These are phyloP conservation scores for Aureobasidium melanogenum DNA, from an alignment of 2,329 filamentous ascomycete species.

Conservation along the genomic window DNA sequence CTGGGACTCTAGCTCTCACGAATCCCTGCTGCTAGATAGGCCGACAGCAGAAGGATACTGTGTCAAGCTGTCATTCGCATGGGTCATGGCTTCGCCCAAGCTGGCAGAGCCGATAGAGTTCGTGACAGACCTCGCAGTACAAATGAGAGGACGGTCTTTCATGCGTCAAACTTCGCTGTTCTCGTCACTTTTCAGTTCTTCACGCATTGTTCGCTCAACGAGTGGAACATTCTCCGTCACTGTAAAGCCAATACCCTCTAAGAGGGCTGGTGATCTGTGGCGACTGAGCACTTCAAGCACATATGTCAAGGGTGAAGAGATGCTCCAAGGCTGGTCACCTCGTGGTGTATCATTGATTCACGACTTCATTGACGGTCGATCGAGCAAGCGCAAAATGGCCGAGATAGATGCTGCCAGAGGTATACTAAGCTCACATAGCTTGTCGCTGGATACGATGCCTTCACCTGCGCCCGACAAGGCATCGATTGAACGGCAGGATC, in stretches of 20 bases:
- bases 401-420: conserved; percentile 72
- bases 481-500: conserved; percentile 27
- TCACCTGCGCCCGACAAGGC: conserved; percentile 20
- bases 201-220: conserved; percentile 77
- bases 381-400: conserved; percentile 62
- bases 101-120: conserved; percentile 86
- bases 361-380: conserved; percentile 70
- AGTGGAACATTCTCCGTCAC: conserved; percentile 79
- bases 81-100: conserved; percentile 77
- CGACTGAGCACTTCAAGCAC: conserved; percentile 90
- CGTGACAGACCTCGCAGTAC: conserved; percentile 67
- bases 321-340: conserved; percentile 74
- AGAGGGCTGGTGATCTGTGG: conserved; percentile 88
- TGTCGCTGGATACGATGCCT: conserved; percentile 26
- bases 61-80: conserved; percentile 77
- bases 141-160: conserved; percentile 76
- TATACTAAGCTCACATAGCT: conserved; percentile 37
- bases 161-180: conserved; percentile 82
- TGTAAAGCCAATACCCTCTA: conserved; percentile 81
- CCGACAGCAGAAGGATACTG: conserved; percentile 87
- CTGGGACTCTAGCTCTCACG: conserved; percentile 93
- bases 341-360: conserved; percentile 84
- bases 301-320: conserved; percentile 93
- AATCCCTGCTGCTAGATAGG: conserved; percentile 85
- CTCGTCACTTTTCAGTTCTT: conserved; percentile 74